phyloP scores from a whole-genome alignment of 1,139 yeast genomes.

The Pichia sp. region DNA sequence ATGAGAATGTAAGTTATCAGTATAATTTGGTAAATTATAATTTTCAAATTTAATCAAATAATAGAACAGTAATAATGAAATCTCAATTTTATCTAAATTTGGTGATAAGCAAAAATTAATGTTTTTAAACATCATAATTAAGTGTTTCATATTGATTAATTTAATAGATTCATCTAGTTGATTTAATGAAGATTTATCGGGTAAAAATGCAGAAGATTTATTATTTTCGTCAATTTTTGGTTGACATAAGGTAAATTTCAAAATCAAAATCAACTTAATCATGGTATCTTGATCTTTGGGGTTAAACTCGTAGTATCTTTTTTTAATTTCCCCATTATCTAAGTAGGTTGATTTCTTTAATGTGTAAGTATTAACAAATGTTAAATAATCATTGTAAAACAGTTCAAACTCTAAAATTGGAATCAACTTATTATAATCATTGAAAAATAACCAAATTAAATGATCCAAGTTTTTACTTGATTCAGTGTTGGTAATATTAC shows the following conservation, averaged over 20 bases:
- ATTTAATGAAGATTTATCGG: slow-evolving; percentile 24
- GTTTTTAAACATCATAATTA: slow-evolving; percentile 25
- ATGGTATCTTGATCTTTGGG: slow-evolving; percentile 47
- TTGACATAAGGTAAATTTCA: slow-evolving; percentile 30
- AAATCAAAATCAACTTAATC: slow-evolving; percentile 33
- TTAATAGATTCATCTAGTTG: slow-evolving; percentile 31
- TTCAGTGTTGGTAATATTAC: slow-evolving; percentile 1
- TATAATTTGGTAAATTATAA: slow-evolving; percentile 18
- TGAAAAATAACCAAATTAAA: slow-evolving; percentile 47
- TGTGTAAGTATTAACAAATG: slow-evolving; percentile 50
- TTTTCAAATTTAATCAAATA: slow-evolving; percentile 29
- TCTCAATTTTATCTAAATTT: slow-evolving; percentile 28
- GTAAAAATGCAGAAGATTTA: slow-evolving; percentile 18
- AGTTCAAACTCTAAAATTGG: slow-evolving; percentile 56
- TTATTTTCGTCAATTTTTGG: slow-evolving; percentile 19
- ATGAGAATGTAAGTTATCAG: slow-evolving; percentile 13
- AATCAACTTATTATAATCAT: slow-evolving; percentile 50
- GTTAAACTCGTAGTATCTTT: slow-evolving; percentile 40
- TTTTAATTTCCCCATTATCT: slow-evolving; percentile 28
- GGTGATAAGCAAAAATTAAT: slow-evolving; percentile 26
- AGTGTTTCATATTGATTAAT: slow-evolving; percentile 26
- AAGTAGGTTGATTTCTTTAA: slow-evolving; percentile 44
- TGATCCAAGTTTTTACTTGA: slow-evolving; percentile 40
- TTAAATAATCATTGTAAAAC: slow-evolving; percentile 53
- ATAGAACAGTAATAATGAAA: slow-evolving; percentile 26